Conservation (phyloP, 306 rosid species). For the Pyrus bretschneideri region DNA sequence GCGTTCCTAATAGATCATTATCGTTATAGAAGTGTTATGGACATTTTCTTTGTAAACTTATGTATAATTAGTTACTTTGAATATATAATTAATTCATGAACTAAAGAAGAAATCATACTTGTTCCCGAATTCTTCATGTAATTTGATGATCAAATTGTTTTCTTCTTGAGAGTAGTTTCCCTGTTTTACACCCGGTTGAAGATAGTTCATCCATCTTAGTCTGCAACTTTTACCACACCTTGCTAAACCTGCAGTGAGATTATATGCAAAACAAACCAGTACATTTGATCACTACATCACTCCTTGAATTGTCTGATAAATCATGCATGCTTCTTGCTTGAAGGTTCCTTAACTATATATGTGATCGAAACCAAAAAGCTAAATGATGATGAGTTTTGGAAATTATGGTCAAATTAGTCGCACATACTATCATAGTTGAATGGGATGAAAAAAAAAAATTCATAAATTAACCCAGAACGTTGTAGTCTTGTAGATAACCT, state of each 20-base stretch:
- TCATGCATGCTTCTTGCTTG: not conserved
- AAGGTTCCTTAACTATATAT: not conserved
- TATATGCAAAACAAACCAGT: not conserved
- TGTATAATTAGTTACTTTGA: too few species aligned
- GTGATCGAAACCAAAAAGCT: not conserved
- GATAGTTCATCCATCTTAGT: slow-evolving; percentile 72
- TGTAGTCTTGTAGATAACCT: too few species aligned
- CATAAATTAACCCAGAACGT: too few species aligned
- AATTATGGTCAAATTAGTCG: too few species aligned
- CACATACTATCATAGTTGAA: too few species aligned
- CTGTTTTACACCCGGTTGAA: slow-evolving; percentile 55
- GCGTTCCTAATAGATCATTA: not conserved
- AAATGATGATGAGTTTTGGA: too few species aligned
- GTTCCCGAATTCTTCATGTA: slow-evolving; percentile 59
- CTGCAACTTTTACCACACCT: slow-evolving; percentile 92
- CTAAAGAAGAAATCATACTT: slow-evolving; percentile 30
- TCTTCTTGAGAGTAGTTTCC: slow-evolving; percentile 54
- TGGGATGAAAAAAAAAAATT: too few species aligned
- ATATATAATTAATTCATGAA: not conserved
- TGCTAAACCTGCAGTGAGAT: slow-evolving; percentile 33
- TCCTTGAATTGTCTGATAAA: not conserved
- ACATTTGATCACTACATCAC: not conserved
- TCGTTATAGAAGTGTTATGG: not conserved
- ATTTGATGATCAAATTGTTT: slow-evolving; percentile 44
- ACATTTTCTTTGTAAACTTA: not conserved